phyloP scores from a whole-genome alignment of 2,329 filamentous ascomycete genomes.

The Xylariaceae sp. region DNA sequence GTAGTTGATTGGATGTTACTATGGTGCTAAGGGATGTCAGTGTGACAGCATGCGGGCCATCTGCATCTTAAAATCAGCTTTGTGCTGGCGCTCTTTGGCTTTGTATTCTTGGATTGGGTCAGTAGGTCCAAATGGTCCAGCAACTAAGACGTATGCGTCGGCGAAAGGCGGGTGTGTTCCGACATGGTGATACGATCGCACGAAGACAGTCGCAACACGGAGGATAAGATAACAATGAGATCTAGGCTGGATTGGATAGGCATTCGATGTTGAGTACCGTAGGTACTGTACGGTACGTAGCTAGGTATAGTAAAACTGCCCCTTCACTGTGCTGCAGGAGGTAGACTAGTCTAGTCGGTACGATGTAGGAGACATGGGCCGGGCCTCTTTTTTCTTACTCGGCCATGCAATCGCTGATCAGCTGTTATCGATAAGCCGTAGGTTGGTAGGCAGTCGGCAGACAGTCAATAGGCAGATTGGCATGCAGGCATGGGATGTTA shows the following conservation, averaged over 20 bases:
- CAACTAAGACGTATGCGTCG: conserved; percentile 3
- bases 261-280: too few species aligned
- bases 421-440: conserved; percentile 24
- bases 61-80: conserved; percentile 4
- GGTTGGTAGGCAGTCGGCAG: too few species aligned
- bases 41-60: conserved; percentile 12
- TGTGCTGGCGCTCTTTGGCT: neutral
- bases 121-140: too few species aligned
- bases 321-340: too few species aligned
- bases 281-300: too few species aligned
- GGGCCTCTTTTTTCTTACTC: too few species aligned
- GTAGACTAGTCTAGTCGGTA: too few species aligned
- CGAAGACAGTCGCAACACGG: neutral
- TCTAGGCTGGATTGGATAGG: too few species aligned
- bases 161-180: conserved; percentile 5
- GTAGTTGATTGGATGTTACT: conserved; percentile 24
- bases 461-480: too few species aligned
- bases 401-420: neutral
- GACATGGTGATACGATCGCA: conserved; percentile 8
- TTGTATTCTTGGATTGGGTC: neutral
- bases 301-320: too few species aligned
- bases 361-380: too few species aligned
- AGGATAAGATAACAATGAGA: too few species aligned
- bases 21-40: conserved; percentile 2
- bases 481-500: conserved; percentile 7